Percentiles rank a stretch among this genome's conserved stretches.
Conservation (phyloP, 164 flowering plant species). For the Akebia trifoliata region DNA sequence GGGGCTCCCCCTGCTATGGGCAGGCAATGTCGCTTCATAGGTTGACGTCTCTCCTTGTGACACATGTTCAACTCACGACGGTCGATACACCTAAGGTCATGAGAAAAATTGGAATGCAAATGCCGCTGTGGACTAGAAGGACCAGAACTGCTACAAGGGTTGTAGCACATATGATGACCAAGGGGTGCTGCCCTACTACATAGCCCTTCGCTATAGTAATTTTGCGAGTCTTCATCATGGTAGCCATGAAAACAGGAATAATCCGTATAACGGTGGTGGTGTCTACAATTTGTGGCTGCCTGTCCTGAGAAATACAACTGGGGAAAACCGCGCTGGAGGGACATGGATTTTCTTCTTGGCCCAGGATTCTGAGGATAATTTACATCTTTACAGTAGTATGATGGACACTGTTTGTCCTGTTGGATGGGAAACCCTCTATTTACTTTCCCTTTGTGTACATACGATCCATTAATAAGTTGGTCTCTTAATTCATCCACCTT, state of each 20-base stretch:
- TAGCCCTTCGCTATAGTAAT: conserved; percentile 18
- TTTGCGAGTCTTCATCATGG: conserved; percentile 31
- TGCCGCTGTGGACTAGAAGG: conserved; percentile 36
- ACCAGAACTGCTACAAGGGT: conserved; percentile 23
- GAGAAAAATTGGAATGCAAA: conserved; percentile 24
- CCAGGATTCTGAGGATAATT: conserved; percentile 18
- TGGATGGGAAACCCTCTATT: conserved; percentile 22
- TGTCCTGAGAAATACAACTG: conserved; percentile 41
- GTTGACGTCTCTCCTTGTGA: conserved; percentile 28
- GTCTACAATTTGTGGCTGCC: conserved; percentile 23
- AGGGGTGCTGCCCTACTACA: conserved; percentile 22
- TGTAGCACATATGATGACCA: conserved; percentile 17
- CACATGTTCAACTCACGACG: conserved; percentile 18
- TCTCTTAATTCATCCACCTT: conserved; percentile 60
- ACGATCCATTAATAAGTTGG: conserved; percentile 33
- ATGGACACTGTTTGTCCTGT: conserved; percentile 22
- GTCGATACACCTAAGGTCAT: conserved; percentile 27
- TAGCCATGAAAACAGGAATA: conserved; percentile 29
- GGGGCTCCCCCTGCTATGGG: conserved; percentile 79
- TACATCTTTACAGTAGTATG: conserved; percentile 16
- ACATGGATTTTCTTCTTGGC: conserved; percentile 23
- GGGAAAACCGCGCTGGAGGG: conserved; percentile 18
- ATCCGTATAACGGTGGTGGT: conserved; percentile 30
- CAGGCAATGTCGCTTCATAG: conserved; percentile 36
- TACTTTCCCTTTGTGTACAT: conserved; percentile 13